A percentile compares a stretch with the other conserved stretches of the same genome.
Conservation (phyloP, 371 early-diverging fungal genomes). For the Mucor sp. region DNA sequence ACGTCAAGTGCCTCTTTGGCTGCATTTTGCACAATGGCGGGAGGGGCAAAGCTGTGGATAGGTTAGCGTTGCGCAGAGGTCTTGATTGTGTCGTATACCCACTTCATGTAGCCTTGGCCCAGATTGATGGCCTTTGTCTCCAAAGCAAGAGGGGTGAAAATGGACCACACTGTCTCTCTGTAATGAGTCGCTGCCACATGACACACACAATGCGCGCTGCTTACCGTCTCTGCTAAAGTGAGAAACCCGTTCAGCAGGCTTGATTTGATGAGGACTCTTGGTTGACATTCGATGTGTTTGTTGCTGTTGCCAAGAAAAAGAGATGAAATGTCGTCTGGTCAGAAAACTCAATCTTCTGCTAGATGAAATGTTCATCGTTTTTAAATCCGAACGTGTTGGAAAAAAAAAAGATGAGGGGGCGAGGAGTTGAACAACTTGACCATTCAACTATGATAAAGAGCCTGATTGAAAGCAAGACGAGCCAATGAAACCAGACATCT, state of each 20-base stretch:
- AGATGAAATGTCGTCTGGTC: background rate
- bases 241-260: constrained; percentile 43
- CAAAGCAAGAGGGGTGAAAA: constrained; percentile 86
- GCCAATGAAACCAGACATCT: background rate
- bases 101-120: constrained; percentile 92
- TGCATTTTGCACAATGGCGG: constrained; percentile 84
- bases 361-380: background rate
- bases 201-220: background rate
- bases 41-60: constrained; percentile 77
- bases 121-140: constrained; percentile 91
- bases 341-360: background rate
- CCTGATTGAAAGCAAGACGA: background rate
- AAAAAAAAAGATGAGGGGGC: background rate
- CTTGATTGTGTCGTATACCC: background rate
- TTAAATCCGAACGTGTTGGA: background rate
- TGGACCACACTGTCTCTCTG: constrained; percentile 77
- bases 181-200: background rate
- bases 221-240: constrained; percentile 51
- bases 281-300: background rate
- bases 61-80: too few relatives aligned
- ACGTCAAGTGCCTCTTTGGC: constrained; percentile 69
- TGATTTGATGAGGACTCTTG: constrained; percentile 14
- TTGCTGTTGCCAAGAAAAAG: background rate
- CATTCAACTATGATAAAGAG: background rate
- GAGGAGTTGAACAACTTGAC: background rate